Evolutionary conservation across 2,329 filamentous ascomycete species (phyloP), one percentile per base, ranked within the genome.

Genomic region (Curvularia lunata): DNA sequence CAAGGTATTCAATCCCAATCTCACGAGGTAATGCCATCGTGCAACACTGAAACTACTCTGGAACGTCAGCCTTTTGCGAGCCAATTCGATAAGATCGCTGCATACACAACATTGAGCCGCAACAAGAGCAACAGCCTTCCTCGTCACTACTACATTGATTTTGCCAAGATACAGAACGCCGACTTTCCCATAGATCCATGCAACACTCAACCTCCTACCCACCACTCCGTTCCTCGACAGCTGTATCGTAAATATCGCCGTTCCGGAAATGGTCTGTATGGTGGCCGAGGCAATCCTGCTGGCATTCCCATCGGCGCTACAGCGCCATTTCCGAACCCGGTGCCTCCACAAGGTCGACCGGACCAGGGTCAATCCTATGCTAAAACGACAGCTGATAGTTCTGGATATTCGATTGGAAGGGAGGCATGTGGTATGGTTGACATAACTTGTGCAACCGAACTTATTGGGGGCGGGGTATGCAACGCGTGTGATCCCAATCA

Each of bases 251-350:
- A 53, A 28, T 32, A 43, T 18, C 52, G 52, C 19, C 19, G 52
- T 4, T 23, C 48, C 43, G 65, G 58, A n/a, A 73, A 72, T 32
- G 71, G 70, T 10, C 57, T 72, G 2, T 71, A 71, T 34, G 52
- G 56, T 18, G 56, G 56, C 41, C 52, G 56, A 8, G 47, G 56
- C 47, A 58, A 43, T 10, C 41, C 54, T 56, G 58, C 40, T 8
- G 73, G 72, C 13, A 53, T 75, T 6, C 73, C 73, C 3, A 61
- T 76, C 21, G 62, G 70, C n/a, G 66, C 64, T 1, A 74, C 71
- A 0, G 61, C 59, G 4, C 73, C 73, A 2, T 76, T 76, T 34
- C 74, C 74, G 1, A 55, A 61, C 21, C 72, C 73, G 1, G 43
- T 71, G 1, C 58, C 71, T 1, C 74, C 74, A 0, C 61, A 64